phyloP scores from a whole-genome alignment of 2,329 filamentous ascomycete species.

The Cladosporium phlei region DNA sequence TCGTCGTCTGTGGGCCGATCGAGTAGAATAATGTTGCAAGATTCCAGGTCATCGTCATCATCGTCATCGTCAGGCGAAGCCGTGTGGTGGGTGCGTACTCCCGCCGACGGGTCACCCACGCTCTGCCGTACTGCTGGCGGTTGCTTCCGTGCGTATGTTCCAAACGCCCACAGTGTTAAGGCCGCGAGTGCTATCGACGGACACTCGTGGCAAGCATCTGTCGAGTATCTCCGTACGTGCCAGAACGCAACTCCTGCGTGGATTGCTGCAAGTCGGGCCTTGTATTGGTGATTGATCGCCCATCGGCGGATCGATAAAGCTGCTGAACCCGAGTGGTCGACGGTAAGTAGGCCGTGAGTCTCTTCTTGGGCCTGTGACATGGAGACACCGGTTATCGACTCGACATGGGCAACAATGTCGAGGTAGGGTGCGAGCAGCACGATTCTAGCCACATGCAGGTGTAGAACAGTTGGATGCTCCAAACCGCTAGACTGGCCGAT shows the following conservation, averaged over 20 bases:
- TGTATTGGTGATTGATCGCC: slow-evolving; percentile 50
- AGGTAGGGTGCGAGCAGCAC: slow-evolving; percentile 48
- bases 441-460: slow-evolving; percentile 52
- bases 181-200: slow-evolving; percentile 62
- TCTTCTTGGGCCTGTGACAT: neutral
- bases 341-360: neutral
- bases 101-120: neutral
- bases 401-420: slow-evolving; percentile 35
- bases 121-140: neutral
- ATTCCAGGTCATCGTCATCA: slow-evolving; percentile 12
- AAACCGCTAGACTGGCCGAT: slow-evolving; percentile 47
- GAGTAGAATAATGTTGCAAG: slow-evolving; percentile 42
- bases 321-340: neutral
- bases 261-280: slow-evolving; percentile 53
- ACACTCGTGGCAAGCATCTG: slow-evolving; percentile 55
- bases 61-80: slow-evolving; percentile 16
- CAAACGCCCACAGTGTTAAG: slow-evolving; percentile 61
- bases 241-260: slow-evolving; percentile 51
- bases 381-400: slow-evolving; percentile 17
- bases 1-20: slow-evolving; percentile 56
- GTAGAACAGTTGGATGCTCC: slow-evolving; percentile 52
- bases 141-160: slow-evolving; percentile 22
- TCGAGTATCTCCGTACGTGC: slow-evolving; percentile 49
- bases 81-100: neutral
- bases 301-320: slow-evolving; percentile 38